A percentile compares a stretch with the other conserved stretches of the same genome.
phyloP scores from a whole-genome alignment of 2,329 filamentous ascomycete species.

The Basipetospora chlamydospora region DNA sequence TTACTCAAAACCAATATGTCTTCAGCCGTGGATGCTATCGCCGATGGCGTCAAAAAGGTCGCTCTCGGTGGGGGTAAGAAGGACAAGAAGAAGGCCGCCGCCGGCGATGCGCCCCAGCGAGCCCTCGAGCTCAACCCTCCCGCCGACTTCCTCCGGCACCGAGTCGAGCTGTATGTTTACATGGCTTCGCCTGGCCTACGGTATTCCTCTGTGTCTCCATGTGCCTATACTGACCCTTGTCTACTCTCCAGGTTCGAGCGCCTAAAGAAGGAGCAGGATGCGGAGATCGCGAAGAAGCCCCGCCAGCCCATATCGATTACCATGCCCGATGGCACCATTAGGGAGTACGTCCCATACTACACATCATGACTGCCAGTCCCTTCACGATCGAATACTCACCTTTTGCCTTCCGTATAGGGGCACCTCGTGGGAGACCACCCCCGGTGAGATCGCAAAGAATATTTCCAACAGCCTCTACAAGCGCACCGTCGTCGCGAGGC shows the following conservation, averaged over 20 bases:
- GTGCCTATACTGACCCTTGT: no score
- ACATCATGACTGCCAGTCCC: background rate
- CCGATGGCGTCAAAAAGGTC: constrained; percentile 46
- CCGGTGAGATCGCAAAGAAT: constrained; percentile 58
- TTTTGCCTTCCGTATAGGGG: constrained; percentile 25
- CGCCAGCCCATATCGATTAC: constrained; percentile 62
- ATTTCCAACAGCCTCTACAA: constrained; percentile 78
- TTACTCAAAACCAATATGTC: constrained; percentile 23
- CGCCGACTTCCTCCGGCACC: constrained; percentile 68
- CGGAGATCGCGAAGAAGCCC: constrained; percentile 56
- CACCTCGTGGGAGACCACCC: constrained; percentile 85
- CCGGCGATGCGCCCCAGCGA: constrained; percentile 19
- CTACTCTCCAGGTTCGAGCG: constrained; percentile 57
- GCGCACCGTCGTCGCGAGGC: constrained; percentile 71
- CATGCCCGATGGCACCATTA: constrained; percentile 55
- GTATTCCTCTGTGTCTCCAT: no score
- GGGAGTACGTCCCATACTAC: constrained; percentile 20
- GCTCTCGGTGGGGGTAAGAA: constrained; percentile 38
- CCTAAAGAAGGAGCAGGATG: constrained; percentile 71
- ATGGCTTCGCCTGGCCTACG: background rate
- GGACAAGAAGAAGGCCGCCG: constrained; percentile 38
- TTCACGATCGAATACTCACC: background rate
- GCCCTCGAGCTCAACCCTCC: constrained; percentile 36
- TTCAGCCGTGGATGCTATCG: constrained; percentile 30
- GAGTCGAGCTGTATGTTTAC: constrained; percentile 40